Evolutionary conservation across 306 rosid genomes (phyloP), one percentile per base, ranked within the genome.

Genomic region (Citrullus mucosospermus): DNA sequence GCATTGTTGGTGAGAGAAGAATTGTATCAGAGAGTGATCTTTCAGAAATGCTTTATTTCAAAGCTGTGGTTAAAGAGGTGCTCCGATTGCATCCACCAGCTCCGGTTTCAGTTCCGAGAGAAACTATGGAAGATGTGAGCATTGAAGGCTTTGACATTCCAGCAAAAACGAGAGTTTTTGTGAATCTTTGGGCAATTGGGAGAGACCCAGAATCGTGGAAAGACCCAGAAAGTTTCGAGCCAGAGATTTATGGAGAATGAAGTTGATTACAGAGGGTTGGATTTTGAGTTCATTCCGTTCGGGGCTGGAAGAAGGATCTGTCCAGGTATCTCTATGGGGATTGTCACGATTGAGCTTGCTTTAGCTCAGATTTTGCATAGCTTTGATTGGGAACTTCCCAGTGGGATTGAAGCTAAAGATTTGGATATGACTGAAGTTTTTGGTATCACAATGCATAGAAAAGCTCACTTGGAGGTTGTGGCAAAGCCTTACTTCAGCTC

Each of bases 251-350:
- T n/a, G 28, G 82, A 65, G 7, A 51, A 5, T 2, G 20, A 30
- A 20, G 62, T 41, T 6, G 87, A 78, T 2, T 48, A 48, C 36
- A 32, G 36, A 32, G 36, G 36, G 36, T 32, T 32, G 36, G 36
- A 32, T 32, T 32, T 32, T 32, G 68, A 50, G 84, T 81, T 79
- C 82, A 53, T 86, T 41, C 85, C 87, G 18, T 86, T 84, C 61
- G 89, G 87, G 4, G 85, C 79, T 63, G 87, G 89, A 63, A 80
- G 87, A 57, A 81, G 89, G 78, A 85, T 82, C 6, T 86, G 82
- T 71, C 87, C 89, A 0, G 83, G 87, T 38, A 83, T 16, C 34
- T 58, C 55, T 9, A 77, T 81, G 25, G 84, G 66, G 9, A 69
- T 81, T 5, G 89, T 81, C 22, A 86, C 84, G 0, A 77, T 80